Conservation (phyloP, 106 monocot genomes). For the Alisma plantagoaquatica region DNA sequence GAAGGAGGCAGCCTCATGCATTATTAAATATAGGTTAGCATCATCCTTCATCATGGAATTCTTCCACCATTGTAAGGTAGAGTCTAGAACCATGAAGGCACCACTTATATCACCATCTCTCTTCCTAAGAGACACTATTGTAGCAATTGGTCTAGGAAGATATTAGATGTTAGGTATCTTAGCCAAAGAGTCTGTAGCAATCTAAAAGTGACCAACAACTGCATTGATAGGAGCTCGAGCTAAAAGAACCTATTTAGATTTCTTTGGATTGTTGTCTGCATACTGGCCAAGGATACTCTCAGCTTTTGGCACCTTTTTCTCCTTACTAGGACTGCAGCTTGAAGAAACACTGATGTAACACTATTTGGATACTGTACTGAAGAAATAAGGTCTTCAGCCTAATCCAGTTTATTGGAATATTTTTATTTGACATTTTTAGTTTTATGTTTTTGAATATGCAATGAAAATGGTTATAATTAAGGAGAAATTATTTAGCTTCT, state of each 20-base stretch:
- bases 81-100: slow-evolving; percentile 47
- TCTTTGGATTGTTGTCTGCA: slow-evolving; percentile 50
- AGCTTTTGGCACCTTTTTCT: slow-evolving; percentile 72
- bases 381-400: slow-evolving; percentile 77
- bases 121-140: slow-evolving; percentile 63
- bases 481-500: no score
- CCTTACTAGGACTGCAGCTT: slow-evolving; percentile 70
- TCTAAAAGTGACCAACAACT: slow-evolving; percentile 50
- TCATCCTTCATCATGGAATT: slow-evolving; percentile 65
- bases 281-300: slow-evolving; percentile 64
- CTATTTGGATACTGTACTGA: slow-evolving; percentile 58
- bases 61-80: slow-evolving; percentile 77
- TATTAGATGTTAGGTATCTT: slow-evolving; percentile 67
- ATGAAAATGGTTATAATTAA: no score
- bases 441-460: no score
- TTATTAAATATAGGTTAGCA: slow-evolving; percentile 40
- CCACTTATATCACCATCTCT: slow-evolving; percentile 32
- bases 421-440: no score
- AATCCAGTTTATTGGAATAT: no score
- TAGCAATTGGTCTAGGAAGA: slow-evolving; percentile 74
- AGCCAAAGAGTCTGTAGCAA: slow-evolving; percentile 61
- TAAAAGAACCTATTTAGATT: slow-evolving; percentile 49
- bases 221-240: slow-evolving; percentile 88
- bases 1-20: slow-evolving; percentile 59
- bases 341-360: slow-evolving; percentile 49